phyloP scores from a whole-genome alignment of 495 filamentous ascomycete species.

The Achaetomiella virescens region DNA sequence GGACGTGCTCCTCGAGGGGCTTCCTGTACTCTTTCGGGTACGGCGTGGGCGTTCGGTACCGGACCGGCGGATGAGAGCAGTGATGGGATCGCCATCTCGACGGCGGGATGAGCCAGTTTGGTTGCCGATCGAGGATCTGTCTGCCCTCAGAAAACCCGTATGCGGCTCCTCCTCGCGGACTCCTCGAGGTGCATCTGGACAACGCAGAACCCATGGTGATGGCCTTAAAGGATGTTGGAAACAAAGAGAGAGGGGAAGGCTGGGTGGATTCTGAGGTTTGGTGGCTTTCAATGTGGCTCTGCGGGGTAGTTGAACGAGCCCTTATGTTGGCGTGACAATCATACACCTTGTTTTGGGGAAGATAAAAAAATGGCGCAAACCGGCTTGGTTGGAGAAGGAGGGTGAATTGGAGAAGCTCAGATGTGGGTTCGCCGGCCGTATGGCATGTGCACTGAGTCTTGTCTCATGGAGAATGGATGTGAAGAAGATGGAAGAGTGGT shows the following conservation, averaged over 20 bases:
- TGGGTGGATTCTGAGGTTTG: not conserved
- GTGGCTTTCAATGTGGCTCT: not conserved
- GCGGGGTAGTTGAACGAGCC: not conserved
- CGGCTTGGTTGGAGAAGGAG: not conserved
- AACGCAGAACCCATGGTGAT: conserved; percentile 22
- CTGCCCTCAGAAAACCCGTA: conserved; percentile 14
- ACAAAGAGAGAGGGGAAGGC: not conserved
- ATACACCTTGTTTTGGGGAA: not conserved
- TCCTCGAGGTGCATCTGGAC: conserved; percentile 20
- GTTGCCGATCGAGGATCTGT: conserved; percentile 24
- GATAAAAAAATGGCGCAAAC: conserved; percentile 17
- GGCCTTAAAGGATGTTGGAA: not conserved
- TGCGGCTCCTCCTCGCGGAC: not conserved
- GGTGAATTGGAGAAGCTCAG: conserved; percentile 5
- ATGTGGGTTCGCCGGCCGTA: too few species aligned
- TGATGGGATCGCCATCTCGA: conserved; percentile 15
- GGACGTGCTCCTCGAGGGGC: not conserved
- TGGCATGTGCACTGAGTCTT: not conserved
- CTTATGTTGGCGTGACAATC: not conserved
- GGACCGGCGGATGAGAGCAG: conserved; percentile 16
- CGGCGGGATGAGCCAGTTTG: conserved; percentile 25
- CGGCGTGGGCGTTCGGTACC: conserved; percentile 27
- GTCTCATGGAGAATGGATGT: not conserved
- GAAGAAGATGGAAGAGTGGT: too few species aligned
- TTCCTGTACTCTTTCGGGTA: conserved; percentile 26